A percentile compares a stretch with the other conserved stretches of the same genome.
Evolutionary conservation across 2,329 filamentous ascomycete genomes (phyloP).

Genomic region (Monosporascus ibericus): DNA sequence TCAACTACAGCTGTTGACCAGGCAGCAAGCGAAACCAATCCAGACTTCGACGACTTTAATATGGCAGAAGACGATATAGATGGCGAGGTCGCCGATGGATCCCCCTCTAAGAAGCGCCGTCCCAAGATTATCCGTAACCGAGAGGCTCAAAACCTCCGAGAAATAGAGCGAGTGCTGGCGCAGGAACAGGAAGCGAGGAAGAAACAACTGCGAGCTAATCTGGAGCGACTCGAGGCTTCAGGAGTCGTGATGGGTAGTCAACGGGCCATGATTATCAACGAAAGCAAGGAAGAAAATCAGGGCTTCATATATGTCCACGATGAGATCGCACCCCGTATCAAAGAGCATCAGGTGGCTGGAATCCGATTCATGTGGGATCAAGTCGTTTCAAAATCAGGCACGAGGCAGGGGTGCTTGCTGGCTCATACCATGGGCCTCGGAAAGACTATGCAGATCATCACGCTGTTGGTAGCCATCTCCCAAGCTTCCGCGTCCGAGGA

Average conservation of each 20-base stretch:
- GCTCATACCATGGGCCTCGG: slow-evolving; percentile 90
- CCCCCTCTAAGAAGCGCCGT: slow-evolving; percentile 34
- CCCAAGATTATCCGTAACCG: slow-evolving; percentile 37
- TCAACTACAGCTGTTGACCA: not conserved
- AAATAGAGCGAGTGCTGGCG: slow-evolving; percentile 46
- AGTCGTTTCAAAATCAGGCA: slow-evolving; percentile 54
- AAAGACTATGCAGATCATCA: slow-evolving; percentile 89
- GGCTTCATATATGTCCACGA: slow-evolving; percentile 59
- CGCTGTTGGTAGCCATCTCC: slow-evolving; percentile 69
- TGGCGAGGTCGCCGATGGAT: slow-evolving; percentile 21
- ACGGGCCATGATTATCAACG: slow-evolving; percentile 58
- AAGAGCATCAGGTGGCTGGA: slow-evolving; percentile 74
- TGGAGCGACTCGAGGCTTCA: slow-evolving; percentile 36
- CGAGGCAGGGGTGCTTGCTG: slow-evolving; percentile 69
- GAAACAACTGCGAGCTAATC: slow-evolving; percentile 33
- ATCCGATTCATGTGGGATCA: slow-evolving; percentile 88
- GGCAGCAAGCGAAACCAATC: not conserved
- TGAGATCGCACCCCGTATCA: slow-evolving; percentile 60
- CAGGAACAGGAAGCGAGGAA: slow-evolving; percentile 49
- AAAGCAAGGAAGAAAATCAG: slow-evolving; percentile 54
- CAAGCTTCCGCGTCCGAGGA: slow-evolving; percentile 58
- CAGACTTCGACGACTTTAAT: slow-evolving; percentile 4
- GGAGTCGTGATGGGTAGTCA: slow-evolving; percentile 34
- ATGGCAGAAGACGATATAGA: not conserved
- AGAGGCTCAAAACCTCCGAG: slow-evolving; percentile 46